Base-by-base conservation (phyloP, 2,329 filamentous ascomycete species). In the Apiospora hydei region DNA sequence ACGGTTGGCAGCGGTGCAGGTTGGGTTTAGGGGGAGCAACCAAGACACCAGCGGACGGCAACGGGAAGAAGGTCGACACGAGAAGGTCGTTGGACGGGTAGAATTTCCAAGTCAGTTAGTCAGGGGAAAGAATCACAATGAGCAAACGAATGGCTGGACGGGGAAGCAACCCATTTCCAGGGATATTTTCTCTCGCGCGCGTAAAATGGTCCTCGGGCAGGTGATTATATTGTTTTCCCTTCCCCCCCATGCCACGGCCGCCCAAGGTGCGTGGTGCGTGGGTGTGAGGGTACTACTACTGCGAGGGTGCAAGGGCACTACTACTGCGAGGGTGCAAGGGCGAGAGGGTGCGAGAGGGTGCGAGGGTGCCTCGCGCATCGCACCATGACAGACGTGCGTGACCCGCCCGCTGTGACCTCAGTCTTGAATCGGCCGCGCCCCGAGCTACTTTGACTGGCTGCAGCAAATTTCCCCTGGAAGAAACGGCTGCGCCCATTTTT, bases 321-420 rank as follows among this genome's bases (percentile, higher is more conserved):
- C 26, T 1, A 30, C 26, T 30, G 26, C 26, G 26, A 30, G 26
- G 26, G 26, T 30, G 26, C 26, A 30, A 30, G 26, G 26, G 26
- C 26, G 26, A 30, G 26, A 30, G 26, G 26, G 26, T 30, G 26
- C 26, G 26, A 30, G 26, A 30, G 26, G 26, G 26, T 30, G 26
- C 26, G 5, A 38, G 30, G 10, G 13, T 10, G 30, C 44, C 66
- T 47, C 66, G 41, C 41, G 66, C 66, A 46, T 68, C 41, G 66
- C 57, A 64, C 57, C 57, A 64, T 41, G 57, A 64, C 57, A 64
- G 57, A 41, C 44, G 41, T 68, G 66, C 66, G 41, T 47, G 66
- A 68, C 66, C 66, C 66, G 66, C 66, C 66, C 66, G 66, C 66
- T 68, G 66, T 68, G 66, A 68, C 66, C 66, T 68, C 66, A 68